Evolutionary conservation across 2,329 filamentous ascomycete genomes (phyloP).

Genomic region (Colletotrichum aenigma): DNA sequence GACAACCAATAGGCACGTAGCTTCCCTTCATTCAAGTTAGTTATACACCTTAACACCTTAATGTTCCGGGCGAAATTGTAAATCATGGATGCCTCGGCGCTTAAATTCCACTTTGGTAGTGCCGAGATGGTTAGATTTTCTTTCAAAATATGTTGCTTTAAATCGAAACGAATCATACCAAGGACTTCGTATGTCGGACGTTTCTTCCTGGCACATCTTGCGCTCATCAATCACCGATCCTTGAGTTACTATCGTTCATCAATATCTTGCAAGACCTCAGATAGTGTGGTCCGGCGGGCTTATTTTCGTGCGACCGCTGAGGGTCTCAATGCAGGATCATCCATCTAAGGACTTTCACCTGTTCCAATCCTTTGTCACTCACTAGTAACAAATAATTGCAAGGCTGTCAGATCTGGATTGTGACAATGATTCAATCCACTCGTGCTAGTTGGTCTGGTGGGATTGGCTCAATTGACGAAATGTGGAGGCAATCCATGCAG

Average conservation of each 20-base stretch:
- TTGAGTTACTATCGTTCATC: fast-evolving
- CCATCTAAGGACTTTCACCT: neutral
- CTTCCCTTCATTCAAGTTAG: no score
- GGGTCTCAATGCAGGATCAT: neutral
- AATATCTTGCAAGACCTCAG: fast-evolving
- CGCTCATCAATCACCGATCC: fast-evolving
- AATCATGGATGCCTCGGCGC: fast-evolving
- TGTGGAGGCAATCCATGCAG: neutral
- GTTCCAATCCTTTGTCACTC: fast-evolving
- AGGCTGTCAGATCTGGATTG: neutral
- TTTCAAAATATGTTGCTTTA: fast-evolving
- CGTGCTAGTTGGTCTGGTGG: neutral
- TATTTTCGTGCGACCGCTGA: neutral
- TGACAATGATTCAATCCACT: neutral
- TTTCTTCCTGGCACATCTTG: neutral
- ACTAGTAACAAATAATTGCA: neutral
- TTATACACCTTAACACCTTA: no score
- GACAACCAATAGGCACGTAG: no score
- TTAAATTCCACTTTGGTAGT: neutral
- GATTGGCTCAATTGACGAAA: neutral
- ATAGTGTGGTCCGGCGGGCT: no score
- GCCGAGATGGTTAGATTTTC: neutral
- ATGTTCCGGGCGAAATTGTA: fast-evolving
- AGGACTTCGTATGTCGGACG: no score
- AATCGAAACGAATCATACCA: no score